Evolutionary conservation across 176 grass and related monocot genomes (phyloP).

Genomic region (Eleusine indica): DNA sequence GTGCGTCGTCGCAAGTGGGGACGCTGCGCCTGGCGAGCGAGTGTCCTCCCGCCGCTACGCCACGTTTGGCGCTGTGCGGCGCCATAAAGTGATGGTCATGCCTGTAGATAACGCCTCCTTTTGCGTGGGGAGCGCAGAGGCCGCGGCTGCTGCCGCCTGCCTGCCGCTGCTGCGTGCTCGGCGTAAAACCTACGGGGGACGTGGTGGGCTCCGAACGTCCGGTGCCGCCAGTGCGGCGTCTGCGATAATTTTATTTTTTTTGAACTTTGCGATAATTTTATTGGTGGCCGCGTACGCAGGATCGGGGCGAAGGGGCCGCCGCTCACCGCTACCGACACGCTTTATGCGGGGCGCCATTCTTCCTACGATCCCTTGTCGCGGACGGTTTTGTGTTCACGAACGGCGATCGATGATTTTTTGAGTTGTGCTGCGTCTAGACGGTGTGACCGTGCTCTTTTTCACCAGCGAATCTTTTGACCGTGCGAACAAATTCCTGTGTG

Average conservation of each 20-base stretch:
- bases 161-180: neutral
- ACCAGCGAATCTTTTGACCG: too few relatives aligned
- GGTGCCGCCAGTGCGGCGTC: neutral
- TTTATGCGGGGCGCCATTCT: neutral
- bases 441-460: neutral
- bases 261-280: neutral
- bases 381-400: neutral
- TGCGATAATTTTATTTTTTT: neutral
- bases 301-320: neutral
- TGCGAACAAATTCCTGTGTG: too few relatives aligned
- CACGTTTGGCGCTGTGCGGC: constrained; percentile 36
- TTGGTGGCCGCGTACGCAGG: constrained; percentile 25
- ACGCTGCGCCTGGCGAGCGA: neutral
- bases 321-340: constrained; percentile 36
- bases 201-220: neutral
- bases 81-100: constrained; percentile 28
- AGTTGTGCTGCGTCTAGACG: neutral
- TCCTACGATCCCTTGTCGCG: neutral
- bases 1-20: constrained; percentile 35
- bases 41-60: constrained; percentile 39
- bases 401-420: neutral
- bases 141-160: neutral
- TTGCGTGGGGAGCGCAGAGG: constrained; percentile 1
- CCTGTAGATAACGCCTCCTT: constrained; percentile 22
- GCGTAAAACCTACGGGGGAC: constrained; percentile 5